phyloP scores from a whole-genome alignment of 208 protist genomes.

The Trypanosoma boissoni region DNA sequence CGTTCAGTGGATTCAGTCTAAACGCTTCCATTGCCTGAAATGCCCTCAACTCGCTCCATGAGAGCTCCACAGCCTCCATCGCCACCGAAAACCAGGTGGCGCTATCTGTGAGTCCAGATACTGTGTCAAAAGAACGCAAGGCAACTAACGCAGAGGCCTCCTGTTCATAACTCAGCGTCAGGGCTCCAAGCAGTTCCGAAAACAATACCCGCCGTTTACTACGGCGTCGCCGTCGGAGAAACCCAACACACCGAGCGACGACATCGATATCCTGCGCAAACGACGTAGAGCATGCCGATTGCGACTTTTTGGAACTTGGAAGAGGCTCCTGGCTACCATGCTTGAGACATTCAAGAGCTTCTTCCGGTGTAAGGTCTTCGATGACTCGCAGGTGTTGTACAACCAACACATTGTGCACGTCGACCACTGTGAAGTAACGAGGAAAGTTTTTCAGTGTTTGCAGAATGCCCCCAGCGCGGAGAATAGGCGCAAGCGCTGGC shows the following conservation, averaged over 20 bases:
- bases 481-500: constrained; percentile 4
- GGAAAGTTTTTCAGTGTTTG: constrained; percentile 17
- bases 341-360: constrained; percentile 11
- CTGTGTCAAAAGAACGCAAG: constrained; percentile 16
- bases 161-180: too few relatives aligned
- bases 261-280: constrained; percentile 21
- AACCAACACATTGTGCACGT: constrained; percentile 3
- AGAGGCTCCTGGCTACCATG: too few relatives aligned
- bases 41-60: constrained; percentile 10
- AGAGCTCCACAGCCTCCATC: constrained; percentile 7
- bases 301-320: too few relatives aligned
- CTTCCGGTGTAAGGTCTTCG: background rate
- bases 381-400: constrained; percentile 3
- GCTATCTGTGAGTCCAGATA: background rate
- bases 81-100: background rate
- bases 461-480: constrained; percentile 15
- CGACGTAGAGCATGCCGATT: too few relatives aligned
- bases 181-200: constrained; percentile 11
- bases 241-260: constrained; percentile 23
- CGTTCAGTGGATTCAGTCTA: background rate
- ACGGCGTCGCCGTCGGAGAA: constrained; percentile 21
- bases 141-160: constrained; percentile 5
- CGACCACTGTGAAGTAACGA: constrained; percentile 13
- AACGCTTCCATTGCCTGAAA: constrained; percentile 17
- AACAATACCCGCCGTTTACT: constrained; percentile 3